Base-by-base conservation (phyloP, 2,329 filamentous ascomycete species). In the Elsinoe australis region DNA sequence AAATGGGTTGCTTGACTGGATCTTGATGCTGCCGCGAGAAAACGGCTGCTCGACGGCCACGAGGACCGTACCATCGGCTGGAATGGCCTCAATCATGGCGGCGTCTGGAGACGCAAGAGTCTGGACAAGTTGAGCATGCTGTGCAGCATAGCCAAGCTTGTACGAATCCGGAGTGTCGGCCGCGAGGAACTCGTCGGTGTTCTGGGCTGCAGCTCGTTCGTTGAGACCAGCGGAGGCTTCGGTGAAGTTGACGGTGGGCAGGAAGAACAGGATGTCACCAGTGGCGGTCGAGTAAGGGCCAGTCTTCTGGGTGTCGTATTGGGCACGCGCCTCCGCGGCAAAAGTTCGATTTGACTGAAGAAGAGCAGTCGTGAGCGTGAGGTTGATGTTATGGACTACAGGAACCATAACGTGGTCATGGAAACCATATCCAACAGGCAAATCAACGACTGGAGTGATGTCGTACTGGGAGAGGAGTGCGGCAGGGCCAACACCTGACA, bases 371-470 rank as follows among this genome's bases (percentile, higher is more conserved):
- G 39, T 44, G 8, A 24, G 39, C 12, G 28, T 28, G 8, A 44
- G 18, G 39, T 44, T 44, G 26, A 24, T 44, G 14, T 31, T 44
- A 15, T 44, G 39, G 24, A 44, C 51, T 22, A 55, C 49, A 6
- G 48, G 49, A 5, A 50, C 26, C 12, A 50, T 49, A n/a, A 44
- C 36, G 32, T 81, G 79, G 56, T 85, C 79, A 49, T 80, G 68
- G 0, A 85, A 67, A 59, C 83, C 79, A 52, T 72, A 74, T 1
- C 81, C 81, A 2, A 85, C 79, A 1, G 75, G 73, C 0, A 79
- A 74, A 51, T 82, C 70, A 3, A 73, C 65, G 12, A 80, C 55
- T 1, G 75, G 62, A 1, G 68, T 59, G 51, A 83, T 81, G 12
- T 66, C 62, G 6, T 53, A 46, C 2, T 24, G 14, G 12, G 67